Evolutionary conservation across 192 early-diverging fungal species (phyloP), one percentile per base, ranked within the genome.

Genomic region (Backusella parvicylindrica): DNA sequence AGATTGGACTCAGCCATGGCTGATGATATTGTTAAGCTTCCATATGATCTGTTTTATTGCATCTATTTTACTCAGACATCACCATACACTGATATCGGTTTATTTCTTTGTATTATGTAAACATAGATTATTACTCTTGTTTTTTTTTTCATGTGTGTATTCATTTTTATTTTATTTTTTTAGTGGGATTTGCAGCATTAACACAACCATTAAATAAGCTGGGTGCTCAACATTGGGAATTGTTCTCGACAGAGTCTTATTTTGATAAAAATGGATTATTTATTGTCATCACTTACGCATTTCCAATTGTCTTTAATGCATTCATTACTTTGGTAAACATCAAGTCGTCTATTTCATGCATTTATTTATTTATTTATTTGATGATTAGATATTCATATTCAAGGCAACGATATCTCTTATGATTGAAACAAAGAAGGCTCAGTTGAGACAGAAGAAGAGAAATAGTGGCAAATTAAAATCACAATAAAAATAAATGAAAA

Each of bases 1-100:
- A 30, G 84, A 87, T 37, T 87, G 86, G 86, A 76, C 80, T 18
- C 86, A 87, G 73, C 81, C 77, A 8, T 87, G 84, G 84, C 78
- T 87, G 7, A 66, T 79, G 26, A 60, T 65, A 36, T 79, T 87
- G 18, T 36, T 87, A 33, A 66, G 64, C 1, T 68, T 84, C 50
- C 86, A 87, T 65, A n/a, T 79, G 23, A 21, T 76, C 18, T 74
- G 79, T 65, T 78, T 87, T 47, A 23, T 87, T 2, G 35, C 33
- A 3, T 70, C 83, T 5, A 53, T 87, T 13, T 26, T 78, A n/a
- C 21, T 85, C 6, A 75, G 86, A 12, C 82, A 87, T 23, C 77
- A 71, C 12, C 81, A 80, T 33, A 82, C 82, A 36, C 26, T 73
- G 3, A 74, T 87, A 11, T 80, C 80, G 1, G 73, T 71, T 23